These are phyloP conservation scores for Wallacemonas sp. DNA, from an alignment of 208 protist species.

Conservation along the genomic window DNA sequence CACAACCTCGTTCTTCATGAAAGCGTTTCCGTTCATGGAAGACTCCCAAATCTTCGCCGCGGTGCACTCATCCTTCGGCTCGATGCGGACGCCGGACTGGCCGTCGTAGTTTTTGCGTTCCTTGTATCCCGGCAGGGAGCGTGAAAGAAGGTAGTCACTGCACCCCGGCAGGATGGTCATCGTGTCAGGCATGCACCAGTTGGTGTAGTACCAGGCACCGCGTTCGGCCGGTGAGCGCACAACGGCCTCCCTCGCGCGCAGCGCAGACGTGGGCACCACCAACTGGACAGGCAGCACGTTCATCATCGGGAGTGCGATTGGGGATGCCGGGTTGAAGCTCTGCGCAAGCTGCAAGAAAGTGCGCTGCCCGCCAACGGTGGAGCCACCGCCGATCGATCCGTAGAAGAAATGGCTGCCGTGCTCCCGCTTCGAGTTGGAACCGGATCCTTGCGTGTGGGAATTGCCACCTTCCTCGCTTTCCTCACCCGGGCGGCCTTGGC, in stretches of 20 bases:
- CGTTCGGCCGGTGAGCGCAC: conserved; percentile 7
- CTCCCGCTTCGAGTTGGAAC: conserved; percentile 10
- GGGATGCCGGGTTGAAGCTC: conserved; percentile 12
- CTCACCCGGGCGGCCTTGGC: not conserved
- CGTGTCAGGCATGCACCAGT: conserved; percentile 10
- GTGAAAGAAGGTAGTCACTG: conserved; percentile 5
- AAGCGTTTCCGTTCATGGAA: conserved; percentile 1
- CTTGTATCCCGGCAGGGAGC: conserved; percentile 3
- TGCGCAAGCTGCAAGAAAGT: conserved; percentile 16
- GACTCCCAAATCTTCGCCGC: conserved; percentile 8
- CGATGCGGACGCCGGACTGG: conserved; percentile 7
- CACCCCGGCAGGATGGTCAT: conserved; percentile 2
- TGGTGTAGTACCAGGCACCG: conserved; percentile 10
- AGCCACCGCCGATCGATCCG: conserved; percentile 5
- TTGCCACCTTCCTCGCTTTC: conserved; percentile 3
- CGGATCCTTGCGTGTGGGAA: conserved; percentile 5
- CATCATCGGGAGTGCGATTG: conserved; percentile 11
- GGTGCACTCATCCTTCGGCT: conserved; percentile 7
- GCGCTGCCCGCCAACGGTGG: conserved; percentile 6
- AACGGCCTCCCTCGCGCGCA: conserved; percentile 5
- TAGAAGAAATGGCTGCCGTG: conserved; percentile 11
- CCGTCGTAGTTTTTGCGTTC: conserved; percentile 5
- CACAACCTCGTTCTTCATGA: conserved; percentile 6
- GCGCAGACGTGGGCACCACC: not conserved
- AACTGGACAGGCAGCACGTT: conserved; percentile 8